phyloP scores from a whole-genome alignment of 495 filamentous ascomycete genomes.

The Parmelia sp. region DNA sequence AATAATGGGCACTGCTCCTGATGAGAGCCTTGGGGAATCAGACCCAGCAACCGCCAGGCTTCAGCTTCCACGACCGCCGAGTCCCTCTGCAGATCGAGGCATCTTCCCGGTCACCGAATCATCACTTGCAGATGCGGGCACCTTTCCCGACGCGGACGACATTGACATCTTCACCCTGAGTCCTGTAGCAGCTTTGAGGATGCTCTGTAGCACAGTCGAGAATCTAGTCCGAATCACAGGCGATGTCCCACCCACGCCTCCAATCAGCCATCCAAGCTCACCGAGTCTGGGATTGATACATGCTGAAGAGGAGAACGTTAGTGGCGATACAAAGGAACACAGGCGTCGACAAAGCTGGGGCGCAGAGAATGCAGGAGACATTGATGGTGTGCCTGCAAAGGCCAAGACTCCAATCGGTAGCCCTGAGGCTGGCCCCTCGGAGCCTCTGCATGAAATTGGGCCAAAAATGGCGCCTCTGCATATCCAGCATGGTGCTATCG shows the following conservation, averaged over 20 bases:
- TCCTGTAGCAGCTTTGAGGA: constrained; percentile 68
- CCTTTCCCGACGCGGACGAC: constrained; percentile 24
- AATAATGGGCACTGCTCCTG: constrained; percentile 7
- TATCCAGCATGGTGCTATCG: constrained; percentile 71
- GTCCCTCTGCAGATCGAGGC: constrained; percentile 29
- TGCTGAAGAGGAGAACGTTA: constrained; percentile 52
- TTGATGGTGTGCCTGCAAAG: constrained; percentile 40
- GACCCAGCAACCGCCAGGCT: constrained; percentile 5
- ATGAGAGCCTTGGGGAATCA: constrained; percentile 2
- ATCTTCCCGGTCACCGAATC: constrained; percentile 16
- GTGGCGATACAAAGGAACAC: constrained; percentile 18
- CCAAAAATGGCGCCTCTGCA: constrained; percentile 56
- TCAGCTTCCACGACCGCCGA: constrained; percentile 26
- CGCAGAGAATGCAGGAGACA: constrained; percentile 25
- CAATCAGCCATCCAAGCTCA: constrained; percentile 51
- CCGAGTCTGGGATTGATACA: constrained; percentile 52
- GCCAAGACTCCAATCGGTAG: constrained; percentile 39
- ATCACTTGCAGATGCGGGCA: constrained; percentile 19
- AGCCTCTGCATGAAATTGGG: constrained; percentile 45
- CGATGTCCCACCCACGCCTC: constrained; percentile 68
- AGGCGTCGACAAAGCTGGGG: constrained; percentile 5
- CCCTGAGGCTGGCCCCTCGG: constrained; percentile 36
- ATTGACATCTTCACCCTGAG: constrained; percentile 65
- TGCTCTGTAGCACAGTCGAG: constrained; percentile 68
- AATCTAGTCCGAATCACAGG: constrained; percentile 63